phyloP scores from a whole-genome alignment of 768 basidiomycete species.

The Serendipita sp. region DNA sequence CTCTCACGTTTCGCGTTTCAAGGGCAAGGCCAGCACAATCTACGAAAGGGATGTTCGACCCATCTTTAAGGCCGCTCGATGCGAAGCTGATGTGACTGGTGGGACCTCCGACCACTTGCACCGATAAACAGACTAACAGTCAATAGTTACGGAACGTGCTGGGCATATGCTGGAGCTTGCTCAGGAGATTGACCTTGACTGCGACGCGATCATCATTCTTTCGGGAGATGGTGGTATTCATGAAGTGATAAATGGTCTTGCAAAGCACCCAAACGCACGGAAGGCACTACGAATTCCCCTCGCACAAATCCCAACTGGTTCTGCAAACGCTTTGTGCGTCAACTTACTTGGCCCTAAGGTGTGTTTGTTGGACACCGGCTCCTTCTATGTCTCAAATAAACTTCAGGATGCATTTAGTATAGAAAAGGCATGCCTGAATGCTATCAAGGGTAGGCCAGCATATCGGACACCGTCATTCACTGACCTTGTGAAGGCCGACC shows the following conservation, averaged over 20 bases:
- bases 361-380: conserved; percentile 9
- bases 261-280: conserved; percentile 39
- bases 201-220: conserved; percentile 55
- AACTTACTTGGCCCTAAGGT: conserved; percentile 59
- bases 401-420: conserved; percentile 51
- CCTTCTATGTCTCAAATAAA: background rate
- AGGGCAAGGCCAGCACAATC: conserved; percentile 45
- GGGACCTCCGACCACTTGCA: conserved; percentile 15
- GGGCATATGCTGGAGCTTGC: conserved; percentile 55
- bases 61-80: conserved; percentile 50
- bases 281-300: conserved; percentile 53
- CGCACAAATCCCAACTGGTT: conserved; percentile 66
- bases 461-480: background rate
- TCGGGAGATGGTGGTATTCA: conserved; percentile 77
- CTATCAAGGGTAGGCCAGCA: conserved; percentile 46
- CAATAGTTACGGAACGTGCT: conserved; percentile 40
- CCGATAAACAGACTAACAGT: background rate
- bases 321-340: conserved; percentile 59
- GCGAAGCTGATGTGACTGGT: conserved; percentile 47
- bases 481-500: conserved; percentile 32
- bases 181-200: conserved; percentile 36
- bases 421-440: conserved; percentile 56
- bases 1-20: conserved; percentile 1
- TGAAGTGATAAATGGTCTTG: conserved; percentile 72
- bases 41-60: conserved; percentile 50